A percentile compares a stretch with the other conserved stretches of the same genome.
Conservation (phyloP, 2,329 filamentous ascomycete genomes). For the Emergomyces orientalis region DNA sequence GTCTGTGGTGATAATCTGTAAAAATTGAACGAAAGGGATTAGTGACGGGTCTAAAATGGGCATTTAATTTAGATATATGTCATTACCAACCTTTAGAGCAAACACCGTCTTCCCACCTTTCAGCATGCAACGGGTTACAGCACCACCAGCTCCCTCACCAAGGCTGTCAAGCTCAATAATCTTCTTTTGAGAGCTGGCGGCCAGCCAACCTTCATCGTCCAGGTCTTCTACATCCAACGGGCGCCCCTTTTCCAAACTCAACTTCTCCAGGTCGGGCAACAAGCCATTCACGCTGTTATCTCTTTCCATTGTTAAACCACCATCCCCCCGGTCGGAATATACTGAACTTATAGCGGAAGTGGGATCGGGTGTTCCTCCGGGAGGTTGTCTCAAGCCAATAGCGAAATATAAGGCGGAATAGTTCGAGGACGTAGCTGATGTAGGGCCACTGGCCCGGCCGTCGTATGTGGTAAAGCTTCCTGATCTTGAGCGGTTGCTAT, state of each 20-base stretch:
- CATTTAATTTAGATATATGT: background rate
- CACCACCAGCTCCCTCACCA: slow-evolving; percentile 90
- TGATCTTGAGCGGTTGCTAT: slow-evolving; percentile 69
- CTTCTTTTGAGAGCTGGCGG: slow-evolving; percentile 78
- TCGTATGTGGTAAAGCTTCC: slow-evolving; percentile 70
- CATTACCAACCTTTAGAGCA: slow-evolving; percentile 69
- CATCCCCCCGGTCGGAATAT: slow-evolving; percentile 71
- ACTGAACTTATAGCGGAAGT: slow-evolving; percentile 79
- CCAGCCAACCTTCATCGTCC: slow-evolving; percentile 90
- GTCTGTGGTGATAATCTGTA: slow-evolving; percentile 91
- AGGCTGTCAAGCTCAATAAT: slow-evolving; percentile 83
- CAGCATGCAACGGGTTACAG: slow-evolving; percentile 81
- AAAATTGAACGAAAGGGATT: slow-evolving; percentile 14
- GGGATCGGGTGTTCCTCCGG: slow-evolving; percentile 64
- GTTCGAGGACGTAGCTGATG: slow-evolving; percentile 76
- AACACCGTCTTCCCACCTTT: slow-evolving; percentile 91
- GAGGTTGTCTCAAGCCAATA: slow-evolving; percentile 54
- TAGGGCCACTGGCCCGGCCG: slow-evolving; percentile 67
- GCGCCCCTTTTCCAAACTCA: slow-evolving; percentile 71
- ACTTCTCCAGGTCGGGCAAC: slow-evolving; percentile 67
- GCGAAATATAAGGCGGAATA: slow-evolving; percentile 78
- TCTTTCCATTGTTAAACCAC: slow-evolving; percentile 67
- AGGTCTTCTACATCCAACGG: slow-evolving; percentile 86
- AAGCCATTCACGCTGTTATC: slow-evolving; percentile 71
- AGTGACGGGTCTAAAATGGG: background rate